Base-by-base conservation (phyloP, 2,329 filamentous ascomycete species). In the Verticillium nubilum region DNA sequence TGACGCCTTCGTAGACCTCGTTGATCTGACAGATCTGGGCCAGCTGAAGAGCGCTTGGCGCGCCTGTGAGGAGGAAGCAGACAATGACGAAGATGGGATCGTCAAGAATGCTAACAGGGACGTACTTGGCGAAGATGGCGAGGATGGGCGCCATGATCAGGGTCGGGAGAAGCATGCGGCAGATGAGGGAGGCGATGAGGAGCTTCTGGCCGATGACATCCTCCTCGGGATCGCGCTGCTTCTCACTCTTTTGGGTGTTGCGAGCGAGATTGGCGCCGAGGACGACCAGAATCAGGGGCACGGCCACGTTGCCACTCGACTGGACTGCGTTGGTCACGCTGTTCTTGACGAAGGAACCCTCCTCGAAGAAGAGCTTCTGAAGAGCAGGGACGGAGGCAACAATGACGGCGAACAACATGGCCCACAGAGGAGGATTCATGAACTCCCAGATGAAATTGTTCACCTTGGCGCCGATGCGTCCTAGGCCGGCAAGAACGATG, bases 1-100 rank as follows among this genome's bases (percentile, higher is more conserved):
- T 98, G 55, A 95, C 92, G 19, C 89, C 86, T 80, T 98, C 94
- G 73, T 92, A 99, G 10, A 99, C 95, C 63, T 89, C 89, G 75
- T 99, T 99, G 77, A 98, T 90, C 81, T 98, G 95, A 77, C 95
- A 99, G 62, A 99, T 99, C 77, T 99, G 95, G 6, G 95, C 94
- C 69, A 99, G 79, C 76, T 99, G 95, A 64, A 99, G 80, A 27
- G 95, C 95, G 63, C 90, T 96, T 5, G 95, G 95, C 3, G 95
- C 95, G 35, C 95, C 95, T 0, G 92, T 94, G 65, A 99, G 89
- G 64, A 99, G 80, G 82, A 98, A 99, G 76, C 93, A 97, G 35
- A 99, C 95, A 66, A 99, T 91, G 66, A 99, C 88, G 74, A 99
- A 99, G 68, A 99, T 99, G 10, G 95, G 95, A 70, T 99, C 95